These are phyloP conservation scores for Cryphonectria radicalis DNA, from an alignment of 2,329 filamentous ascomycete species.

Conservation along the genomic window DNA sequence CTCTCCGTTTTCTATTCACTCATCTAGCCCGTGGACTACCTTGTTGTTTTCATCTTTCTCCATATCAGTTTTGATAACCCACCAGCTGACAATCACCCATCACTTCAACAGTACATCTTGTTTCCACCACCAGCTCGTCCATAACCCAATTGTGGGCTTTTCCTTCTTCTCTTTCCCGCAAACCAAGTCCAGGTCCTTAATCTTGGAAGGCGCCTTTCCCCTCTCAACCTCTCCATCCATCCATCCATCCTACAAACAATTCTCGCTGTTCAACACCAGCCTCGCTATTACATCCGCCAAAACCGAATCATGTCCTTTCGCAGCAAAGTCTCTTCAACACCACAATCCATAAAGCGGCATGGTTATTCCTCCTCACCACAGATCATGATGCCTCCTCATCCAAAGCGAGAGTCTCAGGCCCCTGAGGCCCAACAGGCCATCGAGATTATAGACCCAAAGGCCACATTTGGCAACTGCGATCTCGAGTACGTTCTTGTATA, in stretches of 20 bases:
- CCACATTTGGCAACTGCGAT: constrained; percentile 10
- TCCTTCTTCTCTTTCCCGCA: no score
- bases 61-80: neutral
- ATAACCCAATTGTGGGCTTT: neutral
- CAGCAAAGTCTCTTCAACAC: neutral
- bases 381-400: neutral
- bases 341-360: neutral
- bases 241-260: neutral
- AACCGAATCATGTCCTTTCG: neutral
- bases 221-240: neutral
- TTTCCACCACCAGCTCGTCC: neutral
- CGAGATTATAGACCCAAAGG: neutral
- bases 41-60: neutral
- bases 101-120: neutral
- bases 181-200: neutral
- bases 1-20: neutral
- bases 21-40: no score
- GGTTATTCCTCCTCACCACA: neutral
- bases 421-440: neutral
- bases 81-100: neutral
- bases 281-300: neutral
- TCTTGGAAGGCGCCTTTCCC: neutral
- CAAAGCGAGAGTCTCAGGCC: neutral
- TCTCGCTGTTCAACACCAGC: neutral
- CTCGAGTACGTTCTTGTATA: neutral